These are phyloP conservation scores for Cladophialophora exuberans DNA, from an alignment of 2,329 filamentous ascomycete species.

Conservation along the genomic window DNA sequence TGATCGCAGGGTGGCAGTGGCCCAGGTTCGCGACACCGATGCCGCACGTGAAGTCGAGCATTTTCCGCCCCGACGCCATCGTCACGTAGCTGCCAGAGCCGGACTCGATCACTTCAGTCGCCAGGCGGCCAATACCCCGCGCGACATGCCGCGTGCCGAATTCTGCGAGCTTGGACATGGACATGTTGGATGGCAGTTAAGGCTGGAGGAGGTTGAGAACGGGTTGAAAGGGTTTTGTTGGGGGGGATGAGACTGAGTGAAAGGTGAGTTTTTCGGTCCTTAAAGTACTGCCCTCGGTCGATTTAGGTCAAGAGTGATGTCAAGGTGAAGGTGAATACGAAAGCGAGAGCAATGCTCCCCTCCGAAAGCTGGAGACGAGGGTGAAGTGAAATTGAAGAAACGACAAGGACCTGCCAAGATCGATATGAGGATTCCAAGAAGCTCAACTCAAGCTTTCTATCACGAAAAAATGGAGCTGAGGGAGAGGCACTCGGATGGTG, in stretches of 20 bases:
- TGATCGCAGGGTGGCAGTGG: conserved; percentile 43
- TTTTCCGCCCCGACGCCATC: conserved; percentile 35
- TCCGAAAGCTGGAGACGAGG: too few relatives aligned
- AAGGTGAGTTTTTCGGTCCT: too few relatives aligned
- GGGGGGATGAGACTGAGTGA: background rate
- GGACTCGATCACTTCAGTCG: conserved; percentile 37
- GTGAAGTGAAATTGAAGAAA: background rate
- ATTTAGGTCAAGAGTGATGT: too few relatives aligned
- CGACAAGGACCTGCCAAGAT: too few relatives aligned
- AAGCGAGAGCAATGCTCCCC: too few relatives aligned
- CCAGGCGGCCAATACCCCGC: conserved; percentile 34
- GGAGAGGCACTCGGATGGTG: background rate
- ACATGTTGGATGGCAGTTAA: background rate
- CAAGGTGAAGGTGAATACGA: too few relatives aligned
- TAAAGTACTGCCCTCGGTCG: too few relatives aligned
- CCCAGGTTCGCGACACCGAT: conserved; percentile 42
- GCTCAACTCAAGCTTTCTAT: too few relatives aligned
- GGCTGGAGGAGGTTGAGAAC: background rate
- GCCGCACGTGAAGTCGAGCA: conserved; percentile 41
- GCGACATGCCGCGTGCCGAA: conserved; percentile 35
- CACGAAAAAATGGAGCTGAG: background rate
- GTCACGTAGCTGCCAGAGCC: conserved; percentile 40
- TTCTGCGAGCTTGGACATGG: conserved; percentile 33
- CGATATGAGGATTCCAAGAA: too few relatives aligned
- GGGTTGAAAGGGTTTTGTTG: background rate